phyloP scores from a whole-genome alignment of 2,329 filamentous ascomycete genomes.

The Boeremia exigua region DNA sequence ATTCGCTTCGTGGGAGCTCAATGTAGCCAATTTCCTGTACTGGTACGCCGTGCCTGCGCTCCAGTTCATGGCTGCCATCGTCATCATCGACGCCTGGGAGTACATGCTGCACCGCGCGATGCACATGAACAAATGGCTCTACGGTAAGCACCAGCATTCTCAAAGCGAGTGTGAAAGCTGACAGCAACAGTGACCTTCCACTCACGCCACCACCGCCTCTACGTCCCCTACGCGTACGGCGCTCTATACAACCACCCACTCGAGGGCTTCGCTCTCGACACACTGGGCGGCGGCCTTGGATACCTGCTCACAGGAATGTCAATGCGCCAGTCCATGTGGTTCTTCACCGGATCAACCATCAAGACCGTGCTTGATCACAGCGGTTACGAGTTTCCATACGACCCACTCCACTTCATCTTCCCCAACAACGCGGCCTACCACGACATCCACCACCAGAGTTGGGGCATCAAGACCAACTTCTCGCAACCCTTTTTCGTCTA shows the following conservation, averaged over 20 bases:
- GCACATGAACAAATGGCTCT: slow-evolving; percentile 97
- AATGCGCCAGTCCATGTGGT: slow-evolving; percentile 83
- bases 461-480: slow-evolving; percentile 97
- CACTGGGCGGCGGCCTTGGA: slow-evolving; percentile 80
- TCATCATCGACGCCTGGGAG: slow-evolving; percentile 93
- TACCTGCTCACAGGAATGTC: slow-evolving; percentile 85
- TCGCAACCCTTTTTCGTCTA: slow-evolving; percentile 93
- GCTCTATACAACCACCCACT: slow-evolving; percentile 96
- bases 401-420: slow-evolving; percentile 88
- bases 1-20: slow-evolving; percentile 84
- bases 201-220: slow-evolving; percentile 93
- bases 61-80: slow-evolving; percentile 77
- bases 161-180: background rate
- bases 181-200: slow-evolving; percentile 75
- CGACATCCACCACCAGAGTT: slow-evolving; percentile 98
- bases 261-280: slow-evolving; percentile 93
- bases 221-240: slow-evolving; percentile 96
- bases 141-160: slow-evolving; percentile 67
- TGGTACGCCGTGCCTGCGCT: slow-evolving; percentile 75
- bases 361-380: slow-evolving; percentile 99
- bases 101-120: slow-evolving; percentile 96
- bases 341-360: slow-evolving; percentile 87
- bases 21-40: slow-evolving; percentile 78
- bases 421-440: slow-evolving; percentile 97
- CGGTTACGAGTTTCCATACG: slow-evolving; percentile 93